phyloP scores from a whole-genome alignment of 2,329 filamentous ascomycete genomes.

The Ciborinia camelliae region DNA sequence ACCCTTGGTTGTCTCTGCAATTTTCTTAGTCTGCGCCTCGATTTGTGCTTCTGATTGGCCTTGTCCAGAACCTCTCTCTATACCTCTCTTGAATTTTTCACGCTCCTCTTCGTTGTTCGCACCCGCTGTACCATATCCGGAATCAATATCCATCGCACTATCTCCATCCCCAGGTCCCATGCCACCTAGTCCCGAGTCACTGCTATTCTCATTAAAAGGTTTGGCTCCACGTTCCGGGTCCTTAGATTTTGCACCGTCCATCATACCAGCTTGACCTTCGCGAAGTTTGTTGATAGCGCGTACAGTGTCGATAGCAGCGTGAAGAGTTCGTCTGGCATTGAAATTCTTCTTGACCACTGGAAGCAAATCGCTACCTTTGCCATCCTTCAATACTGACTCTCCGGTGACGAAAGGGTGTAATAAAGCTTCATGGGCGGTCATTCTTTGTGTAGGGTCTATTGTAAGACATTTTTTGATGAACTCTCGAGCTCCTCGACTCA shows the following conservation, averaged over 20 bases:
- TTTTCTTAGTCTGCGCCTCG: conserved; percentile 47
- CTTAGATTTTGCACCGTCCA: conserved; percentile 56
- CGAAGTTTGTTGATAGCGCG: conserved; percentile 68
- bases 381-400: conserved; percentile 44
- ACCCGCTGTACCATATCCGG: conserved; percentile 27
- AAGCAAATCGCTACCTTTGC: conserved; percentile 59
- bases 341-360: conserved; percentile 73
- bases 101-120: conserved; percentile 15
- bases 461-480: conserved; percentile 93
- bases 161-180: conserved; percentile 25
- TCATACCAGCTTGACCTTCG: conserved; percentile 56
- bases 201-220: conserved; percentile 39
- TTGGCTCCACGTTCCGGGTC: conserved; percentile 47
- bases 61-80: conserved; percentile 34
- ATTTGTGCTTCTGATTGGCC: conserved; percentile 39
- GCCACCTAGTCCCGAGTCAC: conserved; percentile 45
- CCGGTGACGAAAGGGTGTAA: conserved; percentile 63
- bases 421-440: conserved; percentile 81
- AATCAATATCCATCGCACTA: conserved; percentile 31
- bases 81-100: conserved; percentile 29
- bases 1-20: conserved; percentile 54
- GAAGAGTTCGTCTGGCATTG: conserved; percentile 64
- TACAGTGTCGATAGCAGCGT: conserved; percentile 68
- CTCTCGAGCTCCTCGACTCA: conserved; percentile 79
- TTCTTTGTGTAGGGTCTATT: conserved; percentile 79